Base-by-base conservation (phyloP, 2,329 filamentous ascomycete genomes). In the Aspergillus hortae region DNA sequence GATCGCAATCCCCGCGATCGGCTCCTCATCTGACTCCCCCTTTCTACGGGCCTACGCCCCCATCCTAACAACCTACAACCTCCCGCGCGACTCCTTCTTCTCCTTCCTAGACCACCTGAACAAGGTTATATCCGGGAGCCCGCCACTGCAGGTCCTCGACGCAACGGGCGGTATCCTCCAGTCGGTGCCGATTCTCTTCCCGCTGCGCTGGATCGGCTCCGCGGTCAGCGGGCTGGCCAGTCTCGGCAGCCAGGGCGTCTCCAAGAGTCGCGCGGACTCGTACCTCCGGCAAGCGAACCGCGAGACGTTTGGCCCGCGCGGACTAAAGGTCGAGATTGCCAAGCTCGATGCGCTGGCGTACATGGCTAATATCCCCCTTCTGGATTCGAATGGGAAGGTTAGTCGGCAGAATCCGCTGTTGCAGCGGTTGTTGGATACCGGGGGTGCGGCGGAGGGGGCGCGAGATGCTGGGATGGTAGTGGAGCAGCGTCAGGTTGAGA, bases 311-410 rank as follows among this genome's bases (percentile, higher is more conserved):
- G 33, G 45, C 10, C 45, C 45, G 4, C 35, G 45, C 2, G 45
- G 45, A 2, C 17, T 48, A 21, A 48, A 38, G 19, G 45, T 40
- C 21, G 45, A 48, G 17, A 38, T 48, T n/a, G 25, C 45, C 6
- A 48, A 48, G n/a, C 35, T 48, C 10, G 45, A 48, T 14, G 45
- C 45, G 17, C 45, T 48, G 6, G 45, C 45, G 11, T 36, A 48
- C 27, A 21, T 48, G 19, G 45, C 45, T 25, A 19, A 19, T 4
- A 48, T 48, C 9, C 45, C 45, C 11, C 19, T 48, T 15, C 23
- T 48, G 11, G 45, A 48, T 17, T 48, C 45, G 12, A 30, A 48
- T 12, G 45, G 45, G 11, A 48, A 48, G 23, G 45, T 48, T 2
- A 48, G 25, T 14, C 35, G 35, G 6, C 33, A 48, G 45, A 48